These are phyloP conservation scores for Galerina sulciceps DNA, from an alignment of 768 basidiomycete genomes.

Conservation along the genomic window DNA sequence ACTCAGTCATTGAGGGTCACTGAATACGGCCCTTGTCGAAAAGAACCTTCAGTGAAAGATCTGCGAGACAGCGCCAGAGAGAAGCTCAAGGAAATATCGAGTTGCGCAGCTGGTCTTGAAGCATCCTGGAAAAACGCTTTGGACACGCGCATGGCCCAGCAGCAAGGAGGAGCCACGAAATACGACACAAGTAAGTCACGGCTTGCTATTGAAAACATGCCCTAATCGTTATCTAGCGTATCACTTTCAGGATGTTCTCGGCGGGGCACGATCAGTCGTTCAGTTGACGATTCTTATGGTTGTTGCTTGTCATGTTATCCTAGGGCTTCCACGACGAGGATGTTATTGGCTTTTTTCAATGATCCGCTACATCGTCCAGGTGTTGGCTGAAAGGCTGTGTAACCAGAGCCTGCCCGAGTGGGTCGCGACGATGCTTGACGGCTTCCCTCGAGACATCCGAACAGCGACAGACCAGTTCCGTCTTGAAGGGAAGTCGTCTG, in stretches of 20 bases:
- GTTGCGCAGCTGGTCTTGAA: not conserved
- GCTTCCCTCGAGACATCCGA: constrained; percentile 7
- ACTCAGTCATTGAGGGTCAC: not conserved
- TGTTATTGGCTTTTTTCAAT: constrained; percentile 6
- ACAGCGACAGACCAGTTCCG: not conserved
- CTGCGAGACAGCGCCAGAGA: not conserved
- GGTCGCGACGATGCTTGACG: not conserved
- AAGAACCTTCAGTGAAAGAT: not conserved
- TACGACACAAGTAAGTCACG: not conserved
- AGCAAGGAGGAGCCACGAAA: not conserved
- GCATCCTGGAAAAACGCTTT: not conserved
- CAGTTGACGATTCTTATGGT: constrained; percentile 7
- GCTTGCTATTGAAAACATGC: not conserved
- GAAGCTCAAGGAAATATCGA: not conserved
- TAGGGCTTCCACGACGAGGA: constrained; percentile 8
- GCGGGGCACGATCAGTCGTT: not conserved
- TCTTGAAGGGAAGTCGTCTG: not conserved
- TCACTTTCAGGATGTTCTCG: not conserved
- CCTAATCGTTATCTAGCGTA: not conserved
- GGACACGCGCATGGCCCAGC: not conserved
- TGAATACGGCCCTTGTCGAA: not conserved
- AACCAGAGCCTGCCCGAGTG: not conserved
- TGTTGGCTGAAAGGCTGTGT: too few species aligned
- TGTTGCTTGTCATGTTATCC: constrained; percentile 11
- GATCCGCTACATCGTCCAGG: not conserved